Evolutionary conservation across 768 basidiomycete species (phyloP).

Genomic region (Suillus subluteus): DNA sequence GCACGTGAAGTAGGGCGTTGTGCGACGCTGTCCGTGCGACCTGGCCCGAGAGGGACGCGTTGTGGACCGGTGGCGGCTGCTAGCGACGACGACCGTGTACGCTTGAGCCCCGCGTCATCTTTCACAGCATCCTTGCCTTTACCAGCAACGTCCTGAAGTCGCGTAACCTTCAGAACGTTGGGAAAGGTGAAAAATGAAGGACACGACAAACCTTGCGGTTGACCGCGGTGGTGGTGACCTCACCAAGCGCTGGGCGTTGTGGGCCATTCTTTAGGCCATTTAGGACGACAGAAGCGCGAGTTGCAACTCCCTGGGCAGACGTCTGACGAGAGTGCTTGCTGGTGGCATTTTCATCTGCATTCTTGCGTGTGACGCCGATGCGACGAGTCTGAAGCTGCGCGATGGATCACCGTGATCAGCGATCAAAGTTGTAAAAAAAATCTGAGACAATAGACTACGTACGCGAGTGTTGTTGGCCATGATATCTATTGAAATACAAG

Average conservation of each 20-base stretch:
- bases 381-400: conserved; percentile 71
- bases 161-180: neutral
- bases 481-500: conserved; percentile 27
- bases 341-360: conserved; percentile 79
- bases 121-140: conserved; percentile 67
- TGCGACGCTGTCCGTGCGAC: conserved; percentile 48
- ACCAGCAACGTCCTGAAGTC: conserved; percentile 47
- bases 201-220: conserved; percentile 68
- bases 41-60: conserved; percentile 70
- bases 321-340: conserved; percentile 67
- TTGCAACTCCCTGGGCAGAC: conserved; percentile 50
- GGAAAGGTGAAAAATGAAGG: neutral
- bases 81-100: conserved; percentile 69
- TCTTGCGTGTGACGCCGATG: conserved; percentile 65
- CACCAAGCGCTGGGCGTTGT: conserved; percentile 75
- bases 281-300: conserved; percentile 50
- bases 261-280: conserved; percentile 53
- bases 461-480: conserved; percentile 73
- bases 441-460: conserved; percentile 23
- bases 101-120: conserved; percentile 60
- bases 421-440: conserved; percentile 5
- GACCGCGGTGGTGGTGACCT: conserved; percentile 78
- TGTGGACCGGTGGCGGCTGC: conserved; percentile 64
- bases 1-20: conserved; percentile 38
- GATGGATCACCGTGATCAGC: conserved; percentile 14